Conservation (phyloP, 2,329 filamentous ascomycete genomes). For the Beauveria pseudobassiana region DNA sequence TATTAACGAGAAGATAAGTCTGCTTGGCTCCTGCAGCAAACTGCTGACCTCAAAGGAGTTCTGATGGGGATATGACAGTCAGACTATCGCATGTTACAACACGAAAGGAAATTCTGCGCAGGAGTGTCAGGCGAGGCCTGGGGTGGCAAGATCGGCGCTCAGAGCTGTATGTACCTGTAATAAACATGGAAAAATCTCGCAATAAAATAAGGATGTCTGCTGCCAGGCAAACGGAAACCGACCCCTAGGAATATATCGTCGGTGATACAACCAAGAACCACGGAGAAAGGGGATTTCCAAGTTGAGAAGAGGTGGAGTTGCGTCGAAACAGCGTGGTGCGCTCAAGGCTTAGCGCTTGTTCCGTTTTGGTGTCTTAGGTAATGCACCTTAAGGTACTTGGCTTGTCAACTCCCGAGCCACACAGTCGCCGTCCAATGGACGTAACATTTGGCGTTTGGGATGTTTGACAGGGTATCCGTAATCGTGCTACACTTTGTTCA, state of each 20-base stretch:
- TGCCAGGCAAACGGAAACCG: constrained; percentile 28
- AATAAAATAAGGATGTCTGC: constrained; percentile 29
- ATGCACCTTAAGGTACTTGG: background rate
- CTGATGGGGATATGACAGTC: constrained; percentile 22
- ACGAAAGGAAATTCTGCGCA: constrained; percentile 18
- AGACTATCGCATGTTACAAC: constrained; percentile 27
- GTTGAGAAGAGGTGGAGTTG: constrained; percentile 7
- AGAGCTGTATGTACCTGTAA: constrained; percentile 20
- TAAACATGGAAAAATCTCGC: constrained; percentile 19
- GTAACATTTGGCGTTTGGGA: constrained; percentile 3
- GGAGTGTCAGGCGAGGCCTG: constrained; percentile 16
- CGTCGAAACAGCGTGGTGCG: constrained; percentile 7
- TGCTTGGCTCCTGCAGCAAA: constrained; percentile 64
- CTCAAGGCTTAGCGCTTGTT: constrained; percentile 7
- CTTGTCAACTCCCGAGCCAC: background rate
- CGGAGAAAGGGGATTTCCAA: constrained; percentile 4
- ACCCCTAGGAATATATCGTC: constrained; percentile 15
- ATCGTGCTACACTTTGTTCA: background rate
- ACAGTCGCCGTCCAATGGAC: background rate
- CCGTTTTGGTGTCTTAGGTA: constrained; percentile 8
- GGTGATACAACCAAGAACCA: constrained; percentile 10
- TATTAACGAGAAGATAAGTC: constrained; percentile 18
- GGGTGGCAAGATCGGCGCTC: background rate
- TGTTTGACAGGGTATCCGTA: background rate
- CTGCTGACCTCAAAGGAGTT: constrained; percentile 76